phyloP scores from a whole-genome alignment of 2,329 filamentous ascomycete genomes.

The Akanthomyces lecanii region DNA sequence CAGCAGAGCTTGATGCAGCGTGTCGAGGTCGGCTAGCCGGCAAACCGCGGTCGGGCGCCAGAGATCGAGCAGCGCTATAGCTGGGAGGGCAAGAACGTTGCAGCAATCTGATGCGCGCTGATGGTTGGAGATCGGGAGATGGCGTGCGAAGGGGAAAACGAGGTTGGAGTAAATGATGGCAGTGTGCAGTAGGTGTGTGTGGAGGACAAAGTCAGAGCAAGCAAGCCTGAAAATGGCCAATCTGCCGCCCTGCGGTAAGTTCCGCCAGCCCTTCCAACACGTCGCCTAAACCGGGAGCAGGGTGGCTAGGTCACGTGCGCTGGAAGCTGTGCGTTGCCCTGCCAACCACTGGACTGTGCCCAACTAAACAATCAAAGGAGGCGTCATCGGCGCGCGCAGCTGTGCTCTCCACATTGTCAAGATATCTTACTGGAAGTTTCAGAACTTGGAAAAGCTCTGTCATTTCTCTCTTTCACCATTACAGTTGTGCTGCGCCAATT shows the following conservation, averaged over 20 bases:
- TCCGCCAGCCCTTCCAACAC: conserved; percentile 17
- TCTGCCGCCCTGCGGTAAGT: conserved; percentile 10
- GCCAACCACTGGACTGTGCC: conserved; percentile 4
- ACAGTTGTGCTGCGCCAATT: neutral
- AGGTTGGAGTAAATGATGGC: conserved; percentile 12
- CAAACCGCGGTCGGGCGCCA: neutral
- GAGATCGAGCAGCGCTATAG: neutral
- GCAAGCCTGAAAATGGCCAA: conserved; percentile 14
- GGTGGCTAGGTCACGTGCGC: conserved; percentile 14
- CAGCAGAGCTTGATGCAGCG: conserved; percentile 1
- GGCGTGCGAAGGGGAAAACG: neutral
- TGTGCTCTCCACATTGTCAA: conserved; percentile 2
- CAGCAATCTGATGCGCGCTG: conserved; percentile 4
- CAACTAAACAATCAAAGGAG: conserved; percentile 17
- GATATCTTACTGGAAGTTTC: neutral
- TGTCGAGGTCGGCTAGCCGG: neutral
- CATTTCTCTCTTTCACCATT: neutral
- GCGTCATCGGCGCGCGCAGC: conserved; percentile 10
- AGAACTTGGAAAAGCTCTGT: neutral
- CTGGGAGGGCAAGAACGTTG: neutral
- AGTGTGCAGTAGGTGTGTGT: conserved; percentile 15
- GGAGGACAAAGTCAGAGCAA: conserved; percentile 13
- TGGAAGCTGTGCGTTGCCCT: neutral
- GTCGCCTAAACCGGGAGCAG: conserved; percentile 15
- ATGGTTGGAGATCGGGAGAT: neutral